Base-by-base conservation (phyloP, 1,139 yeast genomes). In the Geotrichum siamense region DNA sequence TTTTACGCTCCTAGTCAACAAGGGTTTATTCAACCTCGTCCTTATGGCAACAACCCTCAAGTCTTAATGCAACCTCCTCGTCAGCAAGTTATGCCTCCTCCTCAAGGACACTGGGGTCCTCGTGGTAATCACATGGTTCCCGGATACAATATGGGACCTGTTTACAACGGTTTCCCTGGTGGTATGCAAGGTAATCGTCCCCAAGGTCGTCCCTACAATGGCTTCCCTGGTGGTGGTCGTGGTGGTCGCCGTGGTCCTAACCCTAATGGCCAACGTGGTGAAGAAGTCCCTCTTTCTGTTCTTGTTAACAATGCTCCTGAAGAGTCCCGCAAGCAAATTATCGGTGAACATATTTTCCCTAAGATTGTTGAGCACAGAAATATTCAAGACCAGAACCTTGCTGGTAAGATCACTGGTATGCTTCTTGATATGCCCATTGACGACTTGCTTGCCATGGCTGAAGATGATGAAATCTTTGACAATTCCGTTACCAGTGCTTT, bases 341-440 rank as follows among this genome's bases (percentile, higher is more conserved):
- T 93, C 67, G 98, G 99, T 70, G 97, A 91, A 76, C 95, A 87
- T 66, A 77, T 93, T 65, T 93, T 89, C 77, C 93, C 94, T 65
- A 86, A 82, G 79, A 83, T 93, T 63, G 81, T 82, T 56, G 79
- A 89, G 58, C 84, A 91, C 63, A 81, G 83, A 67, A 69, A 71
- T 53, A 80, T 79, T 53, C 76, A 75, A 60, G 94, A 85, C 64
- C 85, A 85, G 52, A 96, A 86, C 70, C 89, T 95, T 64, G 96
- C 97, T 57, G 96, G 96, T 72, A 91, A 89, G 76, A 87, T 91
- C 66, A 91, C 99, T 57, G 98, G 97, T 74, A 91, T 91, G 98
- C 80, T 91, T 75, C 79, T 91, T 65, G 96, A 89, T 66, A 81
- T 91, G 79, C 94, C 87, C 64, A 85, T 84, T 70, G 79, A 79